A percentile compares a stretch with the other conserved stretches of the same genome.
phyloP scores from a whole-genome alignment of 352 stramenopile species.

The Phytophthora pistaciae region DNA sequence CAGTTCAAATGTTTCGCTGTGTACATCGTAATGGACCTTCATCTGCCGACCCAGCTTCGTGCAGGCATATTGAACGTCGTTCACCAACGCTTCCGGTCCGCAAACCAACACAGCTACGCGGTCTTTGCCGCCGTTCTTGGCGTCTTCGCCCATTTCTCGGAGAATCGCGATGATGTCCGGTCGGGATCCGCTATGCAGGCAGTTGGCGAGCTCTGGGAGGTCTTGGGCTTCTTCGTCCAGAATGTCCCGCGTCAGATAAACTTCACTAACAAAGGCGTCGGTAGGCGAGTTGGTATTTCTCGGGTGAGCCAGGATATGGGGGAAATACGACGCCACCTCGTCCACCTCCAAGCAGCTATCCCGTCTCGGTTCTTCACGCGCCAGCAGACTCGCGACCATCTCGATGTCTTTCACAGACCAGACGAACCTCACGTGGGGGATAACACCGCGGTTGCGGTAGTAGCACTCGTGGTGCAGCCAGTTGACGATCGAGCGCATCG shows the following conservation, averaged over 20 bases:
- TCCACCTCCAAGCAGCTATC: conserved; percentile 46
- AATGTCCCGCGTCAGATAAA: conserved; percentile 38
- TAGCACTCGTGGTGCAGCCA: conserved; percentile 43
- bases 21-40: conserved; percentile 55
- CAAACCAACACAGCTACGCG: conserved; percentile 59
- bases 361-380: conserved; percentile 33
- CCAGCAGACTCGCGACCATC: conserved; percentile 44
- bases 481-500: conserved; percentile 63
- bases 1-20: conserved; percentile 45
- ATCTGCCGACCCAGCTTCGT: conserved; percentile 33
- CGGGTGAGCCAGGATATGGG: conserved; percentile 38
- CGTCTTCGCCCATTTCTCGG: conserved; percentile 46
- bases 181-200: conserved; percentile 39
- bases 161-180: conserved; percentile 43
- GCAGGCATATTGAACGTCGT: conserved; percentile 32
- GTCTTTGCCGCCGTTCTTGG: conserved; percentile 33
- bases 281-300: conserved; percentile 32
- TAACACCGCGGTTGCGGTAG: conserved; percentile 29
- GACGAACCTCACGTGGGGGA: conserved; percentile 63
- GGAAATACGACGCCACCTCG: conserved; percentile 44
- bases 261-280: conserved; percentile 41
- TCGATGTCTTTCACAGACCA: conserved; percentile 62
- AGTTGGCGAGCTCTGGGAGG: conserved; percentile 40
- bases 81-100: conserved; percentile 42
- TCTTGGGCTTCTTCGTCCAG: conserved; percentile 43